A percentile compares a stretch with the other conserved stretches of the same genome.
phyloP scores from a whole-genome alignment of 1,284 basidiomycete species.

The Trichosporon sp. region DNA sequence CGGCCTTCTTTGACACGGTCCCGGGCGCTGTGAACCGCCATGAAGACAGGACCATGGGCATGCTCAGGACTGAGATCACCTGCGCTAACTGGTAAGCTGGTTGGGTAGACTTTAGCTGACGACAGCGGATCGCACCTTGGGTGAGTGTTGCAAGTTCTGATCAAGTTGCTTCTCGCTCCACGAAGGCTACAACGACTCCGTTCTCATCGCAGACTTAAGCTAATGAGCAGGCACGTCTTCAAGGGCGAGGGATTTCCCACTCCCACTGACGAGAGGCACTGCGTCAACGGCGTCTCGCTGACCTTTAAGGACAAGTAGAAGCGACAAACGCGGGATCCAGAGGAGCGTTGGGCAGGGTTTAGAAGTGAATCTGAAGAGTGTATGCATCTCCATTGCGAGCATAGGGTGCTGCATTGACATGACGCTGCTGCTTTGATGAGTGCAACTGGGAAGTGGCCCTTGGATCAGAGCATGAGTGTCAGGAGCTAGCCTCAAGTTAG shows the following conservation, averaged over 20 bases:
- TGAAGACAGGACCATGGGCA: slow-evolving; percentile 57
- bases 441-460: no score
- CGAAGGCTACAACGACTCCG: no score
- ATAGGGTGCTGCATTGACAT: no score
- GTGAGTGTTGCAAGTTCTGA: slow-evolving; percentile 22
- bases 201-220: background rate
- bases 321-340: slow-evolving; percentile 4
- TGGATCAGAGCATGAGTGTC: no score
- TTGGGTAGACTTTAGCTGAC: slow-evolving; percentile 12
- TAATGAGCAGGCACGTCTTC: slow-evolving; percentile 69
- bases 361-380: background rate
- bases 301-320: slow-evolving; percentile 66
- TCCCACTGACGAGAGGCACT: slow-evolving; percentile 61
- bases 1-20: slow-evolving; percentile 93
- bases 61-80: slow-evolving; percentile 55
- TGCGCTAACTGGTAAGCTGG: slow-evolving; percentile 57
- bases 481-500: no score
- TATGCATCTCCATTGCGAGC: background rate
- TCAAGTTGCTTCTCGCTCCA: no score
- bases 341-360: background rate
- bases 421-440: no score
- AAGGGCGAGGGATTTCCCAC: slow-evolving; percentile 71
- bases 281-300: slow-evolving; percentile 86
- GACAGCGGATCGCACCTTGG: slow-evolving; percentile 86
- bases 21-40: slow-evolving; percentile 79